Conservation (phyloP, 2,329 filamentous ascomycete genomes). For the Apiospora rasikravindrae region DNA sequence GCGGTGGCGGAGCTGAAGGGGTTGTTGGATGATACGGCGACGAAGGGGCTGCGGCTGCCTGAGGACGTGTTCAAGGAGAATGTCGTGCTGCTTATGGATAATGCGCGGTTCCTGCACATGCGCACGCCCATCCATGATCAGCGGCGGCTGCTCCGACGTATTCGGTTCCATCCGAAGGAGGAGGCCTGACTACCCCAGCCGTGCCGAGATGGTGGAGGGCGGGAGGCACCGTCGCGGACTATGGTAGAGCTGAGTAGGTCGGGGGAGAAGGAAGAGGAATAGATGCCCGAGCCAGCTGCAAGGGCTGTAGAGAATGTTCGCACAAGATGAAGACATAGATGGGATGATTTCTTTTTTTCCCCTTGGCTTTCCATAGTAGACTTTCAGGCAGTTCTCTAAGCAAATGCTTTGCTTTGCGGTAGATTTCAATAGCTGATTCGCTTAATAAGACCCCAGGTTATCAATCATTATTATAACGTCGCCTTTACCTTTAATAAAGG, state of each 20-base stretch:
- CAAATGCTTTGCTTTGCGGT: too few relatives aligned
- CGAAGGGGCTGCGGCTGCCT: not conserved
- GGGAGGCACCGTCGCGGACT: not conserved
- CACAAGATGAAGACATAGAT: not conserved
- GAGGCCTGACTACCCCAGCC: not conserved
- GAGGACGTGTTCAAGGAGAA: not conserved
- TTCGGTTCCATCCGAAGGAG: not conserved
- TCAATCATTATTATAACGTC: too few relatives aligned
- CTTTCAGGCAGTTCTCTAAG: not conserved
- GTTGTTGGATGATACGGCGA: not conserved
- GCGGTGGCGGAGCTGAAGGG: not conserved
- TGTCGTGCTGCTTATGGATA: not conserved
- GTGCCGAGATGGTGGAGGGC: not conserved
- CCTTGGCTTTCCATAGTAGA: not conserved
- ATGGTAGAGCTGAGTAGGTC: not conserved
- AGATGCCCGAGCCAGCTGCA: not conserved
- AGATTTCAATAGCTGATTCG: too few relatives aligned
- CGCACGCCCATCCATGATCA: not conserved
- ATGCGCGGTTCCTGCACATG: not conserved
- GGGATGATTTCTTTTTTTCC: not conserved
- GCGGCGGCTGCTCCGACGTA: not conserved
- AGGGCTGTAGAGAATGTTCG: not conserved
- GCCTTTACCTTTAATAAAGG: too few relatives aligned
- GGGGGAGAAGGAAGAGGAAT: too few relatives aligned
- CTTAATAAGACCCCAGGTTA: too few relatives aligned